These are phyloP conservation scores for Apiospora saccharicola DNA, from an alignment of 2,329 filamentous ascomycete genomes.

Conservation along the genomic window DNA sequence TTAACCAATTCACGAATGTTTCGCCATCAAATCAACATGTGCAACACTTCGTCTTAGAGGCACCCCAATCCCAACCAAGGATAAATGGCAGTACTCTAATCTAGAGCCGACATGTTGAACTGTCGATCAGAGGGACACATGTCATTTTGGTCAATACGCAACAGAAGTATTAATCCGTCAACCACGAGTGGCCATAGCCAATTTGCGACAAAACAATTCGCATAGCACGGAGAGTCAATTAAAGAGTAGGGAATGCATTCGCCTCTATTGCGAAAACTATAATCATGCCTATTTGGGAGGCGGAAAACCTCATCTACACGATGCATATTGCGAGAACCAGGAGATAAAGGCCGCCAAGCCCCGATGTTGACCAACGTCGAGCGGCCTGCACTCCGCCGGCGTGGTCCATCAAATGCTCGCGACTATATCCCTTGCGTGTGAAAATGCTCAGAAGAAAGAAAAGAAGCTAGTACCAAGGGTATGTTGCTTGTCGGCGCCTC, in stretches of 20 bases:
- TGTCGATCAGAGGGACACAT: too few species aligned
- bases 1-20: too few species aligned
- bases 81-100: too few species aligned
- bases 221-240: neutral
- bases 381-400: conserved; percentile 23
- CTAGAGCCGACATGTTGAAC: too few species aligned
- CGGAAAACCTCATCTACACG: neutral
- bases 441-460: conserved; percentile 19
- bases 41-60: too few species aligned
- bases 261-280: conserved; percentile 13
- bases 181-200: neutral
- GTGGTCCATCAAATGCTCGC: neutral
- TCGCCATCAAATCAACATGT: too few species aligned
- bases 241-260: neutral
- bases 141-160: too few species aligned
- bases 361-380: conserved; percentile 9
- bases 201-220: neutral
- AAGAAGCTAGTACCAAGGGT: conserved; percentile 1
- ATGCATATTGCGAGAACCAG: neutral
- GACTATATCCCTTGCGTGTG: neutral
- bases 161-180: neutral
- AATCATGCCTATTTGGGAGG: neutral
- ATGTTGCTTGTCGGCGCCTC: conserved; percentile 4
- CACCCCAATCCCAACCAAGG: too few species aligned
- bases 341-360: neutral